Evolutionary conservation across 2,329 filamentous ascomycete species (phyloP).

Genomic region (Nemania serpens): DNA sequence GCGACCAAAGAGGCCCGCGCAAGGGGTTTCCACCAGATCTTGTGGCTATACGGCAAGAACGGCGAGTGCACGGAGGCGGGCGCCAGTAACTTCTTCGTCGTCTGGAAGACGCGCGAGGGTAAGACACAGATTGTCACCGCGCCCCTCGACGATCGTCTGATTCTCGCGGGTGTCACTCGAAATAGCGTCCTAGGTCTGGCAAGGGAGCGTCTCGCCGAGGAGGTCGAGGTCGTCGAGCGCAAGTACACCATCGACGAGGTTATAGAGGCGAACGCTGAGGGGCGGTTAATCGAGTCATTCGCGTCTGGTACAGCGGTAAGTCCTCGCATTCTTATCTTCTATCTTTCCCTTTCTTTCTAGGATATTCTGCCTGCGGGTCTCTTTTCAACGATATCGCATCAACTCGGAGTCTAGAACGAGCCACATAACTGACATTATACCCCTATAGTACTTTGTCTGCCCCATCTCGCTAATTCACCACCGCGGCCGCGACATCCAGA

Average conservation of each 20-base stretch:
- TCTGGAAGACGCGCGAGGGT: conserved; percentile 72
- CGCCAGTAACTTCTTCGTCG: conserved; percentile 88
- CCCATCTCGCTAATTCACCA: conserved; percentile 72
- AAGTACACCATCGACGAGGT: conserved; percentile 83
- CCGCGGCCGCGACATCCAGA: conserved; percentile 64
- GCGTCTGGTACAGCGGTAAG: conserved; percentile 83
- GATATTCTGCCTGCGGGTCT: too few relatives aligned
- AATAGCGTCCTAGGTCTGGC: conserved; percentile 77
- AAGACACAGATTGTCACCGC: conserved; percentile 78
- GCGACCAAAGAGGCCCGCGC: conserved; percentile 75
- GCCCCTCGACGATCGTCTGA: conserved; percentile 79
- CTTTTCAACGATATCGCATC: not conserved
- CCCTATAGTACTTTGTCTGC: conserved; percentile 67
- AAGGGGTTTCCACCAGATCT: conserved; percentile 82
- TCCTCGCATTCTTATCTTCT: conserved; percentile 31
- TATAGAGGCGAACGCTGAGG: conserved; percentile 71
- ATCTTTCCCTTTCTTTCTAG: not conserved
- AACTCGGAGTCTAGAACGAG: not conserved
- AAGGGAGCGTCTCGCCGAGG: conserved; percentile 61
- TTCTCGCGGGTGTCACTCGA: conserved; percentile 87
- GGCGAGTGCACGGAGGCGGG: conserved; percentile 87
- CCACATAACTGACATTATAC: conserved; percentile 16
- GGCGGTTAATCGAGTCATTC: conserved; percentile 81
- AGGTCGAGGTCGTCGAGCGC: conserved; percentile 77
- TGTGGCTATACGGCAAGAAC: conserved; percentile 87